phyloP scores from a whole-genome alignment of 1,284 basidiomycete genomes.

The Stereum hirsutum region DNA sequence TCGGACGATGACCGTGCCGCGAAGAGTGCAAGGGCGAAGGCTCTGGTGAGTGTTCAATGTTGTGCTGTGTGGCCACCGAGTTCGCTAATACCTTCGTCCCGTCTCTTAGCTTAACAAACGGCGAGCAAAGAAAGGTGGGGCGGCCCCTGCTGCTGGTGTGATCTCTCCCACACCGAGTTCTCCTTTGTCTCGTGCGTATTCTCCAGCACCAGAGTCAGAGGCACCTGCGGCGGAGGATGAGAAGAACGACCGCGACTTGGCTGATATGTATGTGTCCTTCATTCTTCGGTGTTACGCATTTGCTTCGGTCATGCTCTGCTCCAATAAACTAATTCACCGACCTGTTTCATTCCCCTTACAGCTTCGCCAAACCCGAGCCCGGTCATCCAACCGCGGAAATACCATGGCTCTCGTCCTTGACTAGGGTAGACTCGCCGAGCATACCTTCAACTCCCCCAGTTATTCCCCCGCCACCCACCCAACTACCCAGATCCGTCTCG shows the following conservation, averaged over 20 bases:
- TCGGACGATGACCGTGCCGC: slow-evolving; percentile 70
- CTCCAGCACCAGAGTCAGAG: slow-evolving; percentile 12
- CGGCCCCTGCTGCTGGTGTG: slow-evolving; percentile 18
- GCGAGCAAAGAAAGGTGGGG: slow-evolving; percentile 53
- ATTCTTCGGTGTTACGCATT: not conserved
- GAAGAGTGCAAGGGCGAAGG: slow-evolving; percentile 73
- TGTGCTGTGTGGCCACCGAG: not conserved
- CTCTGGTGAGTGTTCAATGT: slow-evolving; percentile 47
- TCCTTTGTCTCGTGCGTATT: slow-evolving; percentile 12
- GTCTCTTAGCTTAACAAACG: slow-evolving; percentile 49
- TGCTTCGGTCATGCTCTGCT: too few species aligned
- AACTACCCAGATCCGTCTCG: not conserved
- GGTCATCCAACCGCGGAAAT: slow-evolving; percentile 6
- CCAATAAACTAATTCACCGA: not conserved
- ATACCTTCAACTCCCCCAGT: slow-evolving; percentile 6
- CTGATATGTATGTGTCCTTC: slow-evolving; percentile 4
- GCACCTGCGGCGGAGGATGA: slow-evolving; percentile 11
- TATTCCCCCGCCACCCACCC: slow-evolving; percentile 5
- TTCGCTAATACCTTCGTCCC: slow-evolving; percentile 4
- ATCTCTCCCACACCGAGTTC: slow-evolving; percentile 30
- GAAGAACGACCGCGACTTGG: slow-evolving; percentile 9
- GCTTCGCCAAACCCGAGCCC: slow-evolving; percentile 16
- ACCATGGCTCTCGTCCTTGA: slow-evolving; percentile 48
- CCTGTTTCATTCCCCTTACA: slow-evolving; percentile 8
- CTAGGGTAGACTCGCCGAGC: slow-evolving; percentile 31